These are phyloP conservation scores for Calvatia gigantea DNA, from an alignment of 768 basidiomycete species.

Conservation along the genomic window DNA sequence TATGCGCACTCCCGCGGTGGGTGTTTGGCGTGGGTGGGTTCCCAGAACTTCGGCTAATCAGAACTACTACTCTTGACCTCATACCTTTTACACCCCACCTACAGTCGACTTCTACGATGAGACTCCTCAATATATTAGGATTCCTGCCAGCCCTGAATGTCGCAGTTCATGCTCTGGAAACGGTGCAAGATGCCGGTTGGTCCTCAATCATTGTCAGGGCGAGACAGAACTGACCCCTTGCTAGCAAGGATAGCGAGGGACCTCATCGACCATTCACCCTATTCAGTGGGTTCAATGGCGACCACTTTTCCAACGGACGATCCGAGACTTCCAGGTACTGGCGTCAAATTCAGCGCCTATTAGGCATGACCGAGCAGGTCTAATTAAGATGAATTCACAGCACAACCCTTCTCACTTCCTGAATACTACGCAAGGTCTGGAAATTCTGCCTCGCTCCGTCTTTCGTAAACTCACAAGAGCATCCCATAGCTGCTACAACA, in stretches of 20 bases:
- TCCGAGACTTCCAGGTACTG: constrained; percentile 32
- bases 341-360: constrained; percentile 6
- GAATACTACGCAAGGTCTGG: constrained; percentile 46
- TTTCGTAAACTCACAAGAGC: background rate
- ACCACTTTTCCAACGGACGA: constrained; percentile 43
- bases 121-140: background rate
- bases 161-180: constrained; percentile 27
- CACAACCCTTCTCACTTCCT: constrained; percentile 46
- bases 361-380: background rate
- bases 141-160: background rate
- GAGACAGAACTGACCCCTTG: background rate
- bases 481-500: constrained; percentile 39
- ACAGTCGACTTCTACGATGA: background rate
- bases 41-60: no score
- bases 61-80: background rate
- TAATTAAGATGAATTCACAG: constrained; percentile 19
- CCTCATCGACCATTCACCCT: constrained; percentile 34
- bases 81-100: background rate
- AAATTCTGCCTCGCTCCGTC: background rate
- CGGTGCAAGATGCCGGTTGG: constrained; percentile 47
- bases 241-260: constrained; percentile 40
- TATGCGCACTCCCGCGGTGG: background rate
- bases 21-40: no score
- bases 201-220: background rate
- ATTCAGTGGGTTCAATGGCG: constrained; percentile 46